A percentile compares a stretch with the other conserved stretches of the same genome.
Conservation (phyloP, 768 basidiomycete species). For the Dioszegia hungarica region DNA sequence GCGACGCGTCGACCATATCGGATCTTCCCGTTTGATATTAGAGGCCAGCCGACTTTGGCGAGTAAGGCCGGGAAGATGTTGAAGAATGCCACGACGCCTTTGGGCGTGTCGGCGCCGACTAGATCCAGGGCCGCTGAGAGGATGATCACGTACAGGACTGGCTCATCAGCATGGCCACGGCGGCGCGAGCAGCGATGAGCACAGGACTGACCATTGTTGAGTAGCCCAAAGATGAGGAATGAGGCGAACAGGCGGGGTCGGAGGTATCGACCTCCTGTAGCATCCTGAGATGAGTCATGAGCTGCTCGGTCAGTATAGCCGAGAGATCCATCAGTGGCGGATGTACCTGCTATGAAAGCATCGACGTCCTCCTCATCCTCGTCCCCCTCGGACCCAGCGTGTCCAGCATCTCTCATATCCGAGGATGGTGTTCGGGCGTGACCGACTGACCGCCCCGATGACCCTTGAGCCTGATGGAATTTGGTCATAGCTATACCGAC, state of each 20-base stretch:
- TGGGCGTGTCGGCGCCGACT: conserved; percentile 83
- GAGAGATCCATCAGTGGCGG: background rate
- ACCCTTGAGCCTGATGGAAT: too few species aligned
- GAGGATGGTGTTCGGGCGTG: too few species aligned
- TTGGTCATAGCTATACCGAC: background rate
- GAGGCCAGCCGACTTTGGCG: conserved; percentile 90
- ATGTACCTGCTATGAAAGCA: conserved; percentile 11
- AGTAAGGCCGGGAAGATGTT: conserved; percentile 84
- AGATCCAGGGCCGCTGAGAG: conserved; percentile 92
- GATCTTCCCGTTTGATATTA: conserved; percentile 78
- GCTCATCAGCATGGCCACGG: too few species aligned
- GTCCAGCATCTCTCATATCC: too few species aligned
- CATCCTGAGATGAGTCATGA: background rate
- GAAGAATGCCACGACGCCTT: conserved; percentile 90
- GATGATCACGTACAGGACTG: conserved; percentile 93
- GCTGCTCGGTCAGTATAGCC: background rate
- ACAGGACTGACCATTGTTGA: conserved; percentile 71
- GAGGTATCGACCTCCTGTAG: conserved; percentile 12
- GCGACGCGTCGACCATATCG: conserved; percentile 69
- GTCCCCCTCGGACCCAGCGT: too few species aligned
- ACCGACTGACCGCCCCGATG: too few species aligned
- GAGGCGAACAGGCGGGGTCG: conserved; percentile 47
- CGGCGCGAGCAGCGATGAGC: too few species aligned
- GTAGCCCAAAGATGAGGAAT: conserved; percentile 86
- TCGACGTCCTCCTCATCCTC: conserved; percentile 10